These are phyloP conservation scores for Kwoniella heveanensis DNA, from an alignment of 768 basidiomycete species.

Conservation along the genomic window DNA sequence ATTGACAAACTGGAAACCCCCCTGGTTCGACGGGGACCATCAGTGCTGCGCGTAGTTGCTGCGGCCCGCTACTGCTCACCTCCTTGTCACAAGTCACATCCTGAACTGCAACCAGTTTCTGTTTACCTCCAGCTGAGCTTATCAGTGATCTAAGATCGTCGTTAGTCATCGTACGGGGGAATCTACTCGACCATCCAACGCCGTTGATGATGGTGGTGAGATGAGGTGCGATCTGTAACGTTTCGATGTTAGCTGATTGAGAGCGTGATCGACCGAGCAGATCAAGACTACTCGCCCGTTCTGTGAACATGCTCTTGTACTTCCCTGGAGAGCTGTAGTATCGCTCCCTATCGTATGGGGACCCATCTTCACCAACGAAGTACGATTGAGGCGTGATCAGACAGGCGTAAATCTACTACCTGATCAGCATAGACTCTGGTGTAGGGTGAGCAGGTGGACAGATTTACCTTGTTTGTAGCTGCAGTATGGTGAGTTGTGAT, in stretches of 20 bases:
- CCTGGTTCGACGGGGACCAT: slow-evolving; percentile 59
- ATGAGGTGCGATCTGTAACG: slow-evolving; percentile 75
- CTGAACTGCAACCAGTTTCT: slow-evolving; percentile 64
- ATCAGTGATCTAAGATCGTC: slow-evolving; percentile 60
- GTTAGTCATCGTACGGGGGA: slow-evolving; percentile 76
- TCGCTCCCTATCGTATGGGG: slow-evolving; percentile 64
- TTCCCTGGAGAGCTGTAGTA: slow-evolving; percentile 73
- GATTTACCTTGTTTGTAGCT: slow-evolving; percentile 9
- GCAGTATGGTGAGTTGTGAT: too few species aligned
- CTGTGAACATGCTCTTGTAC: slow-evolving; percentile 70
- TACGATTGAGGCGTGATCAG: slow-evolving; percentile 61
- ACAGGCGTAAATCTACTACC: slow-evolving; percentile 44
- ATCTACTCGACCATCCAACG: slow-evolving; percentile 76
- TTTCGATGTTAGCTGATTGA: neutral
- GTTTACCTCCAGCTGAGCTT: slow-evolving; percentile 60
- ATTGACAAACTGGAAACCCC: slow-evolving; percentile 80
- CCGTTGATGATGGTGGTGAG: slow-evolving; percentile 83
- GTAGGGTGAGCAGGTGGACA: neutral
- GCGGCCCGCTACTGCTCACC: too few species aligned
- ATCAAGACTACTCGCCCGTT: slow-evolving; percentile 60
- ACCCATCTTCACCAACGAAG: slow-evolving; percentile 64
- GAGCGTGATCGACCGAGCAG: neutral
- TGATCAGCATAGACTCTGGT: neutral
- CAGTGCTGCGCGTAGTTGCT: too few species aligned
- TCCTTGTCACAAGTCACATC: slow-evolving; percentile 90